Base-by-base conservation (phyloP, 2,329 filamentous ascomycete species). In the Penicillium frequentans region DNA sequence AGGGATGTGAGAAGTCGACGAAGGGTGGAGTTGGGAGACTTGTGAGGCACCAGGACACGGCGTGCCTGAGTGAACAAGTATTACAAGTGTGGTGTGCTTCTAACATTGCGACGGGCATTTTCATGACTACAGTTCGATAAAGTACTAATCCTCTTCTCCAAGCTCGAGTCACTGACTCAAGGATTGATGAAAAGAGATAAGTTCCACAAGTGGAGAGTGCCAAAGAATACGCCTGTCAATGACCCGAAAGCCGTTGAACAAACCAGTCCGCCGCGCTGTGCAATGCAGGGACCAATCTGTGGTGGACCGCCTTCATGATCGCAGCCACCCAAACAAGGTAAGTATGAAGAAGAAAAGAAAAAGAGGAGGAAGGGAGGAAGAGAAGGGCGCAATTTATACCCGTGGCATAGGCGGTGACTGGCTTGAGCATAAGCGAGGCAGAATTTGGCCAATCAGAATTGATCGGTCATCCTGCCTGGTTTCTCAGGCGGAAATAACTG, bases 251-350 rank as follows among this genome's bases (percentile, higher is more conserved):
- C 77, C 76, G 74, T 77, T 79, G 76, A 76, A 78, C 73, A 70
- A 63, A 73, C 65, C 70, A 78, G 74, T 77, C 77, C 79, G 68
- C 81, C 80, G 75, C 80, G 80, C 66, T 82, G 81, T 83, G 81
- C 81, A 83, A 83, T 83, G 81, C 77, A 82, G 81, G 79, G 75
- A 76, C 79, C 74, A 72, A 72, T 73, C 69, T 69, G 74, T 77
- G 74, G 75, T 74, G 68, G 68, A 68, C 71, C 74, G 72, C 71
- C 72, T 77, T 78, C 63, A 67, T 79, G 77, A 79, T 75, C 77
- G 72, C 74, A 70, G 72, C 68, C 72, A 75, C 75, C 74, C 73
- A 76, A 75, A 79, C 77, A 79, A 79, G 77, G 76, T 78, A 79
- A 79, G 77, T 79, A 79, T 79, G 77, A 79, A 77, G 76, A 79